These are phyloP conservation scores for Suillus fuscotomentosus DNA, from an alignment of 768 basidiomycete species.

Conservation along the genomic window DNA sequence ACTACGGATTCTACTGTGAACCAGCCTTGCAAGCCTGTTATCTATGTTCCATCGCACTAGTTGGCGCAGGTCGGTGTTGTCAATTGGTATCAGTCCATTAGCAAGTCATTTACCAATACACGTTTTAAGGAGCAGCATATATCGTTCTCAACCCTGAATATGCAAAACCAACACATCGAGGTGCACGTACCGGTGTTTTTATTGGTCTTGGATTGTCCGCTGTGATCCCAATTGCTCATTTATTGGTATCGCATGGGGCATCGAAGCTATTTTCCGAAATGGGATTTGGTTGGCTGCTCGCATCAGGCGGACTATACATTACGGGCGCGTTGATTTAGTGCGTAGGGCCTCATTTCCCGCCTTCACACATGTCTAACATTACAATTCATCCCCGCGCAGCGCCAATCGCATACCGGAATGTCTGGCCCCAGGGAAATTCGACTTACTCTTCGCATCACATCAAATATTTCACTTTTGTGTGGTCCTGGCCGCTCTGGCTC, in stretches of 20 bases:
- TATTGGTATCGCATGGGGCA: conserved; percentile 57
- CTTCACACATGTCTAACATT: conserved; percentile 21
- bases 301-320: conserved; percentile 76
- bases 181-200: conserved; percentile 77
- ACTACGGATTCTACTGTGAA: conserved; percentile 77
- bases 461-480: conserved; percentile 89
- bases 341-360: conserved; percentile 37
- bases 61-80: conserved; percentile 56
- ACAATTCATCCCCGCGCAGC: conserved; percentile 48
- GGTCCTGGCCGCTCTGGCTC: conserved; percentile 65
- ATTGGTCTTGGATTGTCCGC: conserved; percentile 73
- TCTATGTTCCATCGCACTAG: conserved; percentile 46
- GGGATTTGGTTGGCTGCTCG: conserved; percentile 69
- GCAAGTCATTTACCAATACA: conserved; percentile 11
- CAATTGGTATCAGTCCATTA: conserved; percentile 3
- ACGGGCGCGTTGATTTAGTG: conserved; percentile 80
- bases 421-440: conserved; percentile 73
- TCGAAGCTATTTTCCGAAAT: conserved; percentile 53
- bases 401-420: conserved; percentile 83
- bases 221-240: conserved; percentile 67
- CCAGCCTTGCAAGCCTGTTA: conserved; percentile 53
- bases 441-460: conserved; percentile 78
- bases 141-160: conserved; percentile 80
- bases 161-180: conserved; percentile 69
- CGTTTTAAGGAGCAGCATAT: conserved; percentile 56